Percentiles rank a stretch among this genome's conserved stretches.
phyloP scores from a whole-genome alignment of 1,284 basidiomycete species.

The Ceratobasidium sp. region DNA sequence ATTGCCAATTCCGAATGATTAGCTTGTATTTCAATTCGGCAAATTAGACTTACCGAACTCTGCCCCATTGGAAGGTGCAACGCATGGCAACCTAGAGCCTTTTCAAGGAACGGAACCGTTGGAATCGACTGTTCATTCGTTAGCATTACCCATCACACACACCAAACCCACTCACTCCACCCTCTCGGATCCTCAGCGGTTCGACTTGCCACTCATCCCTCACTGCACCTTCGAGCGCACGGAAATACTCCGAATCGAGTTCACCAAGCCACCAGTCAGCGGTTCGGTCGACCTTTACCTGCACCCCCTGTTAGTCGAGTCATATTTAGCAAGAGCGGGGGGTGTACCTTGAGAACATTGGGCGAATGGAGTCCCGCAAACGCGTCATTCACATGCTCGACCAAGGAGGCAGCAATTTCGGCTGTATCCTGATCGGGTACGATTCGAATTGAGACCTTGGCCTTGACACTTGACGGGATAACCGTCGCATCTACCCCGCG shows the following conservation, averaged over 20 bases:
- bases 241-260: constrained; percentile 81
- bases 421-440: constrained; percentile 92
- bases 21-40: neutral
- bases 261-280: constrained; percentile 97
- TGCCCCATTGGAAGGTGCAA: constrained; percentile 90
- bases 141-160: constrained; percentile 16
- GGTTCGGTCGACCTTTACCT: constrained; percentile 82
- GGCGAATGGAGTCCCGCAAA: constrained; percentile 71
- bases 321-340: neutral
- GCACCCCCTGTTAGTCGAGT: neutral
- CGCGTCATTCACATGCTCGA: constrained; percentile 62
- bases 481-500: constrained; percentile 72
- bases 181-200: constrained; percentile 90
- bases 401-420: constrained; percentile 67
- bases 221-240: constrained; percentile 80
- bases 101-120: constrained; percentile 90
- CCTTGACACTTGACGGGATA: constrained; percentile 80
- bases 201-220: constrained; percentile 83
- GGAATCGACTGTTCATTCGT: constrained; percentile 73
- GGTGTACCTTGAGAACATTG: constrained; percentile 71
- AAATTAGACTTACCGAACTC: constrained; percentile 63
- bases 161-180: constrained; percentile 68
- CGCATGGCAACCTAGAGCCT: constrained; percentile 82
- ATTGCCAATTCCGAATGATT: constrained; percentile 18
- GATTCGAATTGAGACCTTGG: constrained; percentile 86